Conservation (phyloP, 306 rosid species). For the Begonia loranthoides region DNA sequence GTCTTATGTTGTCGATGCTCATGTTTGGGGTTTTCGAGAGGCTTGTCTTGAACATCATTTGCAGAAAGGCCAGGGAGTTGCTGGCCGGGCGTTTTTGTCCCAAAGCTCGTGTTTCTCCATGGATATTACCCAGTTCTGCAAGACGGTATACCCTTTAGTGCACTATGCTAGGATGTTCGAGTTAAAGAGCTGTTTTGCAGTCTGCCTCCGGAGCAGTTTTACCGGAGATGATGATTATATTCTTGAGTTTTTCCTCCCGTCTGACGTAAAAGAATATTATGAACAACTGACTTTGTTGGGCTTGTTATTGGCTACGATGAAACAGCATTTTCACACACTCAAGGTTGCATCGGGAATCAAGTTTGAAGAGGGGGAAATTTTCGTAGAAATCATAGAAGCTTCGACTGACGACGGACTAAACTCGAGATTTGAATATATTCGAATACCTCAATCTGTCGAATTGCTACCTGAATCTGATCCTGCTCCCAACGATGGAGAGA, state of each 20-base stretch:
- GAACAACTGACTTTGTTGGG: slow-evolving; percentile 42
- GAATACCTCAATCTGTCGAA: slow-evolving; percentile 13
- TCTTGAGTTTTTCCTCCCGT: slow-evolving; percentile 65
- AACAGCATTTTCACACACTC: slow-evolving; percentile 48
- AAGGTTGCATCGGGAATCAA: slow-evolving; percentile 51
- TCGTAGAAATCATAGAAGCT: slow-evolving; percentile 42
- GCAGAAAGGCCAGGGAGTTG: slow-evolving; percentile 79
- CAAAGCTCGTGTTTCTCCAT: slow-evolving; percentile 45
- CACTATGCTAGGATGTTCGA: slow-evolving; percentile 73
- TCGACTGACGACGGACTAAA: slow-evolving; percentile 23
- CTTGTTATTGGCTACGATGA: slow-evolving; percentile 47
- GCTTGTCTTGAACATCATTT: slow-evolving; percentile 82
- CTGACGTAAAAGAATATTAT: slow-evolving; percentile 17
- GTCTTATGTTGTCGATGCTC: slow-evolving; percentile 54
- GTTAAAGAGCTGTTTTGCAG: slow-evolving; percentile 47
- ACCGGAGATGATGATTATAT: slow-evolving; percentile 68
- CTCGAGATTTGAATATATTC: slow-evolving; percentile 32
- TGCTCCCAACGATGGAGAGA: slow-evolving; percentile 28
- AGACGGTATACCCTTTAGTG: slow-evolving; percentile 58
- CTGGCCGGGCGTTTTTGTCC: slow-evolving; percentile 65
- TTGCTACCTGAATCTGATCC: slow-evolving; percentile 20
- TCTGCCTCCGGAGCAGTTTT: slow-evolving; percentile 51
- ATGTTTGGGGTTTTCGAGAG: slow-evolving; percentile 63
- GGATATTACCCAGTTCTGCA: slow-evolving; percentile 56
- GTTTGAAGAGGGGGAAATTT: slow-evolving; percentile 26